Base-by-base conservation (phyloP, 106 monocot species). In the Dendrobium catenatum region DNA sequence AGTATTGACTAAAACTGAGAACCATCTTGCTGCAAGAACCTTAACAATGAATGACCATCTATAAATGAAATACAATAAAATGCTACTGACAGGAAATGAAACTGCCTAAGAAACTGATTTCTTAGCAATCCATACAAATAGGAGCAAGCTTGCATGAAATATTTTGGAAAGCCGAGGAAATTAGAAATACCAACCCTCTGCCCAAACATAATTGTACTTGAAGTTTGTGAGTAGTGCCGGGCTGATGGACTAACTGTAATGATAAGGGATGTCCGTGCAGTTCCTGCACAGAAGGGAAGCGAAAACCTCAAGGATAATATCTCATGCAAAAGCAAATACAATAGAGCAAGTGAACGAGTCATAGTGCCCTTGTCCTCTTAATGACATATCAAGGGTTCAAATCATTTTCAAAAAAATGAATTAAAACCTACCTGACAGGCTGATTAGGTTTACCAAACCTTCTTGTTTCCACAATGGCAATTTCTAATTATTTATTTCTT, bases 121-220 rank as follows among this genome's bases (percentile, higher is more conserved):
- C 72, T 43, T 42, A 43, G 44, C n/a, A 44, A 74, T 74, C 19
- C 6, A 42, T 74, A 43, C n/a, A 44, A 74, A 15, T 40, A 9
- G 4, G 41, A 74, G 16, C 16, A 72, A 72, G 74, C 74, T 70
- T 37, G 37, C 9, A 74, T 44, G 41, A 19, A 74, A 13, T 42
- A 74, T 42, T 74, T n/a, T 74, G 74, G 16, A 74, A 74, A 44
- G 3, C 1, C 41, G n/a, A 19, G 19, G 68, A 74, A 76, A 76
- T 77, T 31, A 67, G 58, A 22, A 77, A 9, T 75, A 76, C 80
- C 80, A 19, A 83, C 90, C 81, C 90, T 81, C 82, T 90, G 90
- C 22, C 90, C 88, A 84, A 90, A 90, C 88, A 88, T 80, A 26
- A 90, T 86, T 73, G 90, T 90, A 48, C 90, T 90, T 73, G 90